A percentile compares a stretch with the other conserved stretches of the same genome.
These are phyloP conservation scores for Sisymbrium altissimum DNA, from an alignment of 345 rosid genomes.

Conservation along the genomic window DNA sequence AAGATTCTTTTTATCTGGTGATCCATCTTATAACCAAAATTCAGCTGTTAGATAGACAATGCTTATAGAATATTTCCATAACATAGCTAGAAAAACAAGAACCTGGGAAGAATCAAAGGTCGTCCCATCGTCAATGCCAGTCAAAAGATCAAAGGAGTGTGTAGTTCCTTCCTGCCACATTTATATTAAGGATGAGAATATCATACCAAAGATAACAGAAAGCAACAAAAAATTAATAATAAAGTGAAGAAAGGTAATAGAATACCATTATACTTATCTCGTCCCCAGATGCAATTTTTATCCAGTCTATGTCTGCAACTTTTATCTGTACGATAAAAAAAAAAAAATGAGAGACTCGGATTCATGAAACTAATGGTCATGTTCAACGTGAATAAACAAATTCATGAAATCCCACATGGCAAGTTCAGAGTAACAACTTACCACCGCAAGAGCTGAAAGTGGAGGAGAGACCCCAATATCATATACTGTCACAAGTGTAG, in stretches of 20 bases:
- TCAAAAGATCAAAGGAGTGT: conserved; percentile 52
- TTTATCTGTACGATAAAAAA: conserved; percentile 58
- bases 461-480: conserved; percentile 85
- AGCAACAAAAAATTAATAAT: neutral
- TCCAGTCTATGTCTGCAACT: conserved; percentile 94
- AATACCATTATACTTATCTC: conserved; percentile 85
- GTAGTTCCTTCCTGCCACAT: conserved; percentile 70
- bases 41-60: neutral
- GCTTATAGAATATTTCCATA: neutral
- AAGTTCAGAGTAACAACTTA: conserved; percentile 32
- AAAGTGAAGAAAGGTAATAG: neutral
- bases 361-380: conserved; percentile 2
- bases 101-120: conserved; percentile 85
- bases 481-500: conserved; percentile 65
- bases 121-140: conserved; percentile 68
- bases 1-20: neutral
- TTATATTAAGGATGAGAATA: conserved; percentile 18
- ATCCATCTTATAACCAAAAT: neutral
- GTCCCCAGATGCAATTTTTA: conserved; percentile 69
- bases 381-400: conserved; percentile 1
- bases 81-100: conserved; percentile 3
- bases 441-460: conserved; percentile 67
- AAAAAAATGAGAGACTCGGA: conserved; percentile 16
- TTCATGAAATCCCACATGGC: neutral
- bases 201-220: conserved; percentile 6